phyloP scores from a whole-genome alignment of 2,329 filamentous ascomycete species.

The Dendrostoma leiphaemia region DNA sequence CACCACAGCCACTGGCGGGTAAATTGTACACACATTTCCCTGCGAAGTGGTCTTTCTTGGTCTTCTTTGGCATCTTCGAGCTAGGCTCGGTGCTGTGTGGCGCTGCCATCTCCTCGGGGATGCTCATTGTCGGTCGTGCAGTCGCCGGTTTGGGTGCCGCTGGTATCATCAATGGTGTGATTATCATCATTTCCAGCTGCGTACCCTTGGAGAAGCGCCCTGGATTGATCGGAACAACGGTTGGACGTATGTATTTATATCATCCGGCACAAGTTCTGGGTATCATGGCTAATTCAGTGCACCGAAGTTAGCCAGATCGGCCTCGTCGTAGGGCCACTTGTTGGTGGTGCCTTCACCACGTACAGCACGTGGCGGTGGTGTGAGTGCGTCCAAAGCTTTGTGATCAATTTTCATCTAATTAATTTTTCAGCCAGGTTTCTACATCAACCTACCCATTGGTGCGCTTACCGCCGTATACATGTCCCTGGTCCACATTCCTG shows the following conservation, averaged over 20 bases:
- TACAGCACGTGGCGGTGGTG: constrained; percentile 35
- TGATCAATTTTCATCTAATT: too few species aligned
- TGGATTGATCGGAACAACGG: constrained; percentile 19
- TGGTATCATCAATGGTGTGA: constrained; percentile 49
- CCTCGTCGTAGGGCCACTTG: constrained; percentile 25
- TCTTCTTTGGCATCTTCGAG: constrained; percentile 51
- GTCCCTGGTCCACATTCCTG: constrained; percentile 31
- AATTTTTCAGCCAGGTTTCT: constrained; percentile 23
- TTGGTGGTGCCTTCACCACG: constrained; percentile 31
- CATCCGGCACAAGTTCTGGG: too few species aligned
- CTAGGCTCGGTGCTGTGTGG: constrained; percentile 55
- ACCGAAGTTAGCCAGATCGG: constrained; percentile 23
- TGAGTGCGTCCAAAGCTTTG: not conserved
- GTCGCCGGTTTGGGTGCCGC: constrained; percentile 52
- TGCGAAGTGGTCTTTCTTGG: constrained; percentile 36
- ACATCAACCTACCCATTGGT: constrained; percentile 38
- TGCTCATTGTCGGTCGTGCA: constrained; percentile 55
- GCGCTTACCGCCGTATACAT: constrained; percentile 25
- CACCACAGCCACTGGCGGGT: constrained; percentile 50
- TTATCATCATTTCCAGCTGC: constrained; percentile 47
- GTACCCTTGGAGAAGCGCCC: constrained; percentile 40
- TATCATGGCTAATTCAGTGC: too few species aligned
- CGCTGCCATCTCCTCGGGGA: constrained; percentile 42
- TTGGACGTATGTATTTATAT: too few species aligned
- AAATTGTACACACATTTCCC: constrained; percentile 47